Evolutionary conservation across 2,329 filamentous ascomycete genomes (phyloP).

Genomic region (Coniochaeta sp.): DNA sequence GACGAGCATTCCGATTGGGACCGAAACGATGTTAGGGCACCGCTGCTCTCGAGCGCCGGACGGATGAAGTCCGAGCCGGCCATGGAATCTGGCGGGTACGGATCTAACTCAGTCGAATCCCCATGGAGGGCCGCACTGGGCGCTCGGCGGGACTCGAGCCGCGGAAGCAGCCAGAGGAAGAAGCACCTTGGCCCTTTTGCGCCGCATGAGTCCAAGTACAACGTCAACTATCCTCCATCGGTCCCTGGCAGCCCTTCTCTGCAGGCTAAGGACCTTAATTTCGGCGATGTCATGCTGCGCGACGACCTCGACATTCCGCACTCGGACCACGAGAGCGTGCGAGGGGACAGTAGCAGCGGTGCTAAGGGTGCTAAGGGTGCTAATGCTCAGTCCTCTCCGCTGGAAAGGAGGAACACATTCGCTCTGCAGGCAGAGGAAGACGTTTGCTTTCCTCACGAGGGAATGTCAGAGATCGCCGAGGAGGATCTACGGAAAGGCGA

Average conservation of each 20-base stretch:
- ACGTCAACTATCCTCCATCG: conserved; percentile 64
- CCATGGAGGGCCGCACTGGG: conserved; percentile 19
- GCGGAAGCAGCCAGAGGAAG: conserved; percentile 40
- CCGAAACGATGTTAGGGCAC: conserved; percentile 36
- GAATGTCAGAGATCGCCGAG: conserved; percentile 72
- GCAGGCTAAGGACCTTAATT: conserved; percentile 45
- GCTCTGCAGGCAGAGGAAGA: conserved; percentile 69
- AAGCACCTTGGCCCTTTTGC: conserved; percentile 22
- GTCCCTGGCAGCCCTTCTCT: conserved; percentile 55
- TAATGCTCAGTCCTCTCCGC: conserved; percentile 18
- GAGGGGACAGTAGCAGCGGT: conserved; percentile 16
- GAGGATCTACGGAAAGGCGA: conserved; percentile 57
- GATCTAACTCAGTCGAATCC: conserved; percentile 28
- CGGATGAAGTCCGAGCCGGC: conserved; percentile 26
- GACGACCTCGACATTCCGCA: conserved; percentile 43
- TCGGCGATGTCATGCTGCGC: conserved; percentile 65
- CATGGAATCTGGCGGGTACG: conserved; percentile 27
- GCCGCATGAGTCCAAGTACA: conserved; percentile 38
- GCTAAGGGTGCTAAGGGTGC: conserved; percentile 11
- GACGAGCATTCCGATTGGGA: conserved; percentile 33
- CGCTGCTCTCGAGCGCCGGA: conserved; percentile 41
- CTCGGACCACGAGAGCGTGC: not conserved
- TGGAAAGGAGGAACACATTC: conserved; percentile 49
- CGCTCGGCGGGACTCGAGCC: conserved; percentile 42
- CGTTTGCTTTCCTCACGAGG: conserved; percentile 83